Base-by-base conservation (phyloP, 306 rosid species). In the Luffa acutangula region DNA sequence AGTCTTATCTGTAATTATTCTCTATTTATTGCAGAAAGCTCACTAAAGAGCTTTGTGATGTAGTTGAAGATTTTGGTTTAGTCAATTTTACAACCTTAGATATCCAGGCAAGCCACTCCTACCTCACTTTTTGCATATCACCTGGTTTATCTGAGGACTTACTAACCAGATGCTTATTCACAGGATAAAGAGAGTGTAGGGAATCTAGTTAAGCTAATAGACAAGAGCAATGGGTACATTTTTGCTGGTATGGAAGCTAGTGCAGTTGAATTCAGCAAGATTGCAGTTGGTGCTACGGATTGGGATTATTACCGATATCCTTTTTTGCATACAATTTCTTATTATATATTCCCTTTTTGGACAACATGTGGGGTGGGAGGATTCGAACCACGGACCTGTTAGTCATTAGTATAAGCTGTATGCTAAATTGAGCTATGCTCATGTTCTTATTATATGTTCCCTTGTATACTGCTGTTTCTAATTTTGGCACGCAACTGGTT, bases 221-320 rank as follows among this genome's bases (percentile, higher is more conserved):
- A 73, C 77, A 73, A 73, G 59, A 73, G 43, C 60, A 73, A 73
- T 15, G 77, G 77, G 12, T 73, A 73, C 77, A 88, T 95, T 82
- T 95, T 95, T 83, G 91, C 97, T 15, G 88, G 91, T 85, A 88
- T 95, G 59, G 95, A 92, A 54, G 87, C 93, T 37, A 92, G 97
- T 82, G 96, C 97, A 1, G 91, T 89, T 82, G 98, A 92, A 86
- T 95, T 95, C 84, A 95, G 97, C 93, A 92, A 95, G 88, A 85
- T 95, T 60, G 98, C 98, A 6, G 85, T 95, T 77, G 87, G 92
- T 82, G 86, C 97, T 39, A 77, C 85, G 70, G 97, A 95, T 81
- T 95, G 97, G 97, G 97, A 95, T 83, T 95, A 92, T 83, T 91
- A 87, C 85, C 89, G 98, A 95, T 95, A 95, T 95, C 98, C 97